phyloP scores from a whole-genome alignment of 1,139 yeast species.

The Yamadazyma trypodendri region DNA sequence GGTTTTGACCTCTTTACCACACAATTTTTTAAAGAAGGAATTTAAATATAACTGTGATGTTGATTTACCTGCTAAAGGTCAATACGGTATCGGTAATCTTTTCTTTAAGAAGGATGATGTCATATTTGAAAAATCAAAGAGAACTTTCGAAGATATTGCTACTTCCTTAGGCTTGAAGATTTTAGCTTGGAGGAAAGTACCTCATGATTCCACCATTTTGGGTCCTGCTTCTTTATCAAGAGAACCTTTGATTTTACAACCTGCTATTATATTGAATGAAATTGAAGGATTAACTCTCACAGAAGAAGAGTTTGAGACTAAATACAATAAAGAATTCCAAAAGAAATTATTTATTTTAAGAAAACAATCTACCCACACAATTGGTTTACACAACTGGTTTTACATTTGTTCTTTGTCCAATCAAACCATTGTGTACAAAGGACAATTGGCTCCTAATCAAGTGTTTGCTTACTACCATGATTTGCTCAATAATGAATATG shows the following conservation, averaged over 20 bases:
- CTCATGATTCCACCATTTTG: conserved; percentile 86
- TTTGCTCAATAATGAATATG: conserved; percentile 85
- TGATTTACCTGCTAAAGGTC: conserved; percentile 71
- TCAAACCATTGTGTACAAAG: conserved; percentile 92
- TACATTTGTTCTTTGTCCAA: conserved; percentile 91
- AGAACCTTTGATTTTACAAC: conserved; percentile 90
- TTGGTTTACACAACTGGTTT: conserved; percentile 96
- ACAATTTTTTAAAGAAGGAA: conserved; percentile 80
- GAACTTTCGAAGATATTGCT: conserved; percentile 81
- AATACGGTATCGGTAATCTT: conserved; percentile 92
- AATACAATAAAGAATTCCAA: conserved; percentile 68
- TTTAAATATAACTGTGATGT: conserved; percentile 65
- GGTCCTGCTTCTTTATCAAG: conserved; percentile 95
- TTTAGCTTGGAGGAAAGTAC: conserved; percentile 95
- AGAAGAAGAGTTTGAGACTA: conserved; percentile 54
- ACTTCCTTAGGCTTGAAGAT: conserved; percentile 72
- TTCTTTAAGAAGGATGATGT: conserved; percentile 82
- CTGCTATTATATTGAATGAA: conserved; percentile 71
- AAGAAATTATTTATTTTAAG: conserved; percentile 82
- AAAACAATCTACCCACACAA: conserved; percentile 85
- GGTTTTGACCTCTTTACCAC: conserved; percentile 89
- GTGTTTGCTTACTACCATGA: conserved; percentile 94
- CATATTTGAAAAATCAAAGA: conserved; percentile 63
- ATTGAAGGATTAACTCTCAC: conserved; percentile 47
- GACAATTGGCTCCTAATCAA: conserved; percentile 95